Evolutionary conservation across 495 filamentous ascomycete genomes (phyloP).

Genomic region (Lichenothelia convexa): DNA sequence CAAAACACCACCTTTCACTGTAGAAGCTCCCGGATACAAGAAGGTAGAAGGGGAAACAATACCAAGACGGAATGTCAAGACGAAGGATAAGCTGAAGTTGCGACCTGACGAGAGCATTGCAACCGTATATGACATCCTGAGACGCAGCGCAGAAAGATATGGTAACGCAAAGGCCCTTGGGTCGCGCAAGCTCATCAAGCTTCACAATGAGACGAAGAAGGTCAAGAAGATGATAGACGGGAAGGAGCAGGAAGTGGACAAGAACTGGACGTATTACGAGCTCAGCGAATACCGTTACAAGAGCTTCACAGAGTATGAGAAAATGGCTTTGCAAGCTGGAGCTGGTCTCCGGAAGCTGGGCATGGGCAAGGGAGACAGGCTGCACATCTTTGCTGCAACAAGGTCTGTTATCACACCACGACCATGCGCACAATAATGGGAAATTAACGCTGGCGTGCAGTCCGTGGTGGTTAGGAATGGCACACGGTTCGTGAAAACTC

Average conservation of each 20-base stretch:
- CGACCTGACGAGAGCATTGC: conserved; percentile 50
- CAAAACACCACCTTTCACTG: conserved; percentile 49
- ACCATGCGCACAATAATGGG: background rate
- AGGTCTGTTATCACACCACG: conserved; percentile 3
- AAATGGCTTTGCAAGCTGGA: conserved; percentile 52
- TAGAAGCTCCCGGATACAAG: conserved; percentile 57
- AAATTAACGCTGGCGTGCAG: conserved; percentile 4
- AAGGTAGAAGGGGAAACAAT: conserved; percentile 76
- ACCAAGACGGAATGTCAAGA: conserved; percentile 58
- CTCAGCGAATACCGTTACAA: conserved; percentile 73
- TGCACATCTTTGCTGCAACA: conserved; percentile 84
- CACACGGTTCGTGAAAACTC: conserved; percentile 14
- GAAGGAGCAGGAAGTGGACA: conserved; percentile 72
- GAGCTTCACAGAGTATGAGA: conserved; percentile 78
- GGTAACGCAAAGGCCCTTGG: conserved; percentile 81
- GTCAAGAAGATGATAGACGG: conserved; percentile 93
- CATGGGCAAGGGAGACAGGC: conserved; percentile 46
- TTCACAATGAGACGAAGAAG: conserved; percentile 86
- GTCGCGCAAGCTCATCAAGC: conserved; percentile 60
- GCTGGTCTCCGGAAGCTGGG: conserved; percentile 59
- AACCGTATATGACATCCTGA: conserved; percentile 80
- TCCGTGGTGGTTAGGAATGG: conserved; percentile 21
- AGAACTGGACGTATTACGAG: conserved; percentile 94
- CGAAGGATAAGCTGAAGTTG: conserved; percentile 49
- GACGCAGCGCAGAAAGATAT: conserved; percentile 55